A percentile compares a stretch with the other conserved stretches of the same genome.
phyloP scores from a whole-genome alignment of 2,329 filamentous ascomycete genomes.

The Penicillium sclerotiorum region DNA sequence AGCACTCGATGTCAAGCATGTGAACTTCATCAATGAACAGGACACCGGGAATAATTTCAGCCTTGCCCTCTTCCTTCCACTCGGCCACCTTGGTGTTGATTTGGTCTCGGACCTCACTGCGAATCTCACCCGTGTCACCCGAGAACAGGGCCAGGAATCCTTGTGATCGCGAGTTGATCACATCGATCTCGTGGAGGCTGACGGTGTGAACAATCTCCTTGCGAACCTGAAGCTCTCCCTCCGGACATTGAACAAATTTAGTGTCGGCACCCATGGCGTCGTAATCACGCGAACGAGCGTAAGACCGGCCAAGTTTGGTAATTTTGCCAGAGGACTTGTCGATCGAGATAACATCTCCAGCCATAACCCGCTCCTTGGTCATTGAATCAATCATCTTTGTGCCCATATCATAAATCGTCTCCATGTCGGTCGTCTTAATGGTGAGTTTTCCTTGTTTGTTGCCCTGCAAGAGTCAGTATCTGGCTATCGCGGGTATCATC shows the following conservation, averaged over 20 bases:
- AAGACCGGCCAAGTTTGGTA: slow-evolving; percentile 92
- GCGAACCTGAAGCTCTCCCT: slow-evolving; percentile 95
- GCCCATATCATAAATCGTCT: slow-evolving; percentile 99
- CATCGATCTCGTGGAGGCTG: slow-evolving; percentile 95
- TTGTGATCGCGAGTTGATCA: slow-evolving; percentile 99
- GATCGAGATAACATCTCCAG: slow-evolving; percentile 96
- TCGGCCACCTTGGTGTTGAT: slow-evolving; percentile 99
- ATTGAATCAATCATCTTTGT: slow-evolving; percentile 99
- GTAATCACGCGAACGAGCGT: slow-evolving; percentile 93
- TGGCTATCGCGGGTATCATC: no score
- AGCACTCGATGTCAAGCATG: slow-evolving; percentile 99
- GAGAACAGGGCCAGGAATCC: slow-evolving; percentile 97
- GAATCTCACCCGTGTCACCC: slow-evolving; percentile 95
- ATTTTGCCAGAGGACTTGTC: slow-evolving; percentile 99
- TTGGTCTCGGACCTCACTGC: slow-evolving; percentile 95
- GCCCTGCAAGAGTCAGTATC: slow-evolving; percentile 51
- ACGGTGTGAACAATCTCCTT: slow-evolving; percentile 98
- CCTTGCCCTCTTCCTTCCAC: slow-evolving; percentile 99
- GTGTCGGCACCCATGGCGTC: slow-evolving; percentile 99
- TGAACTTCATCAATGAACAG: slow-evolving; percentile 99
- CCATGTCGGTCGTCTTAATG: slow-evolving; percentile 99
- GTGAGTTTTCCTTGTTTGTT: slow-evolving; percentile 99
- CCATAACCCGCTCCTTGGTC: slow-evolving; percentile 99
- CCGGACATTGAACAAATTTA: slow-evolving; percentile 96
- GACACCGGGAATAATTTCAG: slow-evolving; percentile 94